phyloP scores from a whole-genome alignment of 2,329 filamentous ascomycete genomes.

The Fusarium mexicanum region DNA sequence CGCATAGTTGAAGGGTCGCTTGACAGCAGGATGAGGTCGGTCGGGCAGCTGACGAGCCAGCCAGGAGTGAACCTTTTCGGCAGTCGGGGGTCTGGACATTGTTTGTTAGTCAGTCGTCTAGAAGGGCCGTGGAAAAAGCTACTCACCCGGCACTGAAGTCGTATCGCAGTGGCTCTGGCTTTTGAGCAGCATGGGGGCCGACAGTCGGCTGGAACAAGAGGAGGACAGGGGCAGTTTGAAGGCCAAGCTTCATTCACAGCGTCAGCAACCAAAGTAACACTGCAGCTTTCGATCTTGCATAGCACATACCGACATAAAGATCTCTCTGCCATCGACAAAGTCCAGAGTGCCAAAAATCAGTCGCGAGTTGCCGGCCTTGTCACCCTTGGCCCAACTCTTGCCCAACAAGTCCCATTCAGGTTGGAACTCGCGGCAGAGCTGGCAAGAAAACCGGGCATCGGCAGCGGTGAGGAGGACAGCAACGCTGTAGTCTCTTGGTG shows the following conservation, averaged over 20 bases:
- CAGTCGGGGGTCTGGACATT: slow-evolving; percentile 69
- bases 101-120: neutral
- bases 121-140: neutral
- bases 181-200: slow-evolving; percentile 79
- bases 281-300: neutral
- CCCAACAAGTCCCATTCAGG: slow-evolving; percentile 91
- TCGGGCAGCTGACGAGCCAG: slow-evolving; percentile 80
- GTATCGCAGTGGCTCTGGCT: slow-evolving; percentile 77
- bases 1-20: slow-evolving; percentile 88
- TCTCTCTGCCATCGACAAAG: slow-evolving; percentile 83
- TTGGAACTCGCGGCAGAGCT: slow-evolving; percentile 89
- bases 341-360: slow-evolving; percentile 87
- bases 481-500: slow-evolving; percentile 84
- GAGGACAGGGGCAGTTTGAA: slow-evolving; percentile 93
- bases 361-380: slow-evolving; percentile 77
- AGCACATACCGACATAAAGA: slow-evolving; percentile 80
- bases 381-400: slow-evolving; percentile 87
- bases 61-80: slow-evolving; percentile 84
- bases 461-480: slow-evolving; percentile 88
- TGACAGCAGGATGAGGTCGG: slow-evolving; percentile 78
- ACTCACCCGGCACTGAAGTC: slow-evolving; percentile 85
- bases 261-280: slow-evolving; percentile 13
- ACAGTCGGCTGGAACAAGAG: slow-evolving; percentile 86
- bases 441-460: slow-evolving; percentile 84
- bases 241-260: slow-evolving; percentile 75